phyloP scores from a whole-genome alignment of 2,329 filamentous ascomycete species.

The Diaporthe australafricana region DNA sequence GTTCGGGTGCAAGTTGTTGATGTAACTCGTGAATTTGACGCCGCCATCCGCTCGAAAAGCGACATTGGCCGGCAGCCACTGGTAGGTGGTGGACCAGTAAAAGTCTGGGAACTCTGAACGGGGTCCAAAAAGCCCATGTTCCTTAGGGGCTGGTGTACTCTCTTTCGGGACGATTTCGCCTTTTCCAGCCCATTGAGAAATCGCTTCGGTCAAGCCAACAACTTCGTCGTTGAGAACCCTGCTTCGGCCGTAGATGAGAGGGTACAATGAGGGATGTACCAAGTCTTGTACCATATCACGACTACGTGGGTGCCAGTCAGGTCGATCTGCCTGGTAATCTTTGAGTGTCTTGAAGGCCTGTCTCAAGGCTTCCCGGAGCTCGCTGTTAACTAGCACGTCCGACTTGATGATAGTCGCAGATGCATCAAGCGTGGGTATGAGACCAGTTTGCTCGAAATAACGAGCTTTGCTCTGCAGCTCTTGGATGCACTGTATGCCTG shows the following conservation, averaged over 20 bases:
- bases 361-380: slow-evolving; percentile 31
- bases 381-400: slow-evolving; percentile 13
- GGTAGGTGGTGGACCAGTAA: slow-evolving; percentile 35
- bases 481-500: slow-evolving; percentile 25
- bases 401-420: slow-evolving; percentile 31
- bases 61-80: slow-evolving; percentile 40
- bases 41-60: slow-evolving; percentile 31
- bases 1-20: slow-evolving; percentile 38
- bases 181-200: slow-evolving; percentile 31
- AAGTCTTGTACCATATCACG: slow-evolving; percentile 62
- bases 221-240: slow-evolving; percentile 40
- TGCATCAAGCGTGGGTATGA: slow-evolving; percentile 33
- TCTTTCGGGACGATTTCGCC: slow-evolving; percentile 13
- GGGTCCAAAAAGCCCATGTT: neutral
- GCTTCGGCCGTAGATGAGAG: slow-evolving; percentile 58
- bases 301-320: slow-evolving; percentile 65
- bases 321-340: slow-evolving; percentile 49
- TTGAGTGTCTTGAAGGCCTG: slow-evolving; percentile 48
- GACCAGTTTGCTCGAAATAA: slow-evolving; percentile 27
- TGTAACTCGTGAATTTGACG: slow-evolving; percentile 36
- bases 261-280: slow-evolving; percentile 66
- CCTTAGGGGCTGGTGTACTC: too few relatives aligned
- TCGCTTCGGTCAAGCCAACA: slow-evolving; percentile 11
- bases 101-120: neutral
- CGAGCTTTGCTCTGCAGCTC: slow-evolving; percentile 37